Percentiles rank a stretch among this genome's conserved stretches.
phyloP scores from a whole-genome alignment of 768 basidiomycete species.

The Stropharia rugosoannulata region DNA sequence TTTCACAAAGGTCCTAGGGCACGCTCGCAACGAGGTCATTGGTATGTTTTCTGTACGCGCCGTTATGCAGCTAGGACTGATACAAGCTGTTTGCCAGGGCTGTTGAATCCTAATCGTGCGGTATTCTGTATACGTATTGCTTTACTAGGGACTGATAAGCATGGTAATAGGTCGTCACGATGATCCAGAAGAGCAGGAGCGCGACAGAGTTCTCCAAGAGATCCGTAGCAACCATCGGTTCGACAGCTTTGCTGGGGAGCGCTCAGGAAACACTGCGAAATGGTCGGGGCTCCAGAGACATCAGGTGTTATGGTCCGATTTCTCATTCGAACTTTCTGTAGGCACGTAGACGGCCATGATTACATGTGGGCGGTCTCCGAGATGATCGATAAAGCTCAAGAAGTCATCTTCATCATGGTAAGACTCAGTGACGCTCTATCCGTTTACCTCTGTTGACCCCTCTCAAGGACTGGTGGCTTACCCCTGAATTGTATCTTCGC shows the following conservation, averaged over 20 bases:
- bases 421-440: conserved; percentile 7
- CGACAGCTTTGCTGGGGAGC: conserved; percentile 75
- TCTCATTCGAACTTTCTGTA: neutral
- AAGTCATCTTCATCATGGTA: conserved; percentile 87
- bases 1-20: conserved; percentile 37
- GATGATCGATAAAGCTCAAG: conserved; percentile 77
- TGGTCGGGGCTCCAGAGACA: conserved; percentile 47
- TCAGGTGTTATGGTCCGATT: no score
- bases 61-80: neutral
- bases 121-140: neutral
- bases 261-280: conserved; percentile 74
- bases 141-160: neutral
- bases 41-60: conserved; percentile 19
- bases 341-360: conserved; percentile 93
- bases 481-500: conserved; percentile 91
- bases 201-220: conserved; percentile 69
- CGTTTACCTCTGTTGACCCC: neutral
- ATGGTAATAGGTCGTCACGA: conserved; percentile 62
- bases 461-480: conserved; percentile 86
- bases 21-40: conserved; percentile 41
- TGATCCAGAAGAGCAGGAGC: conserved; percentile 64
- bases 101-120: conserved; percentile 45
- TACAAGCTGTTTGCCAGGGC: conserved; percentile 25
- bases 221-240: conserved; percentile 85
- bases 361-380: conserved; percentile 96